phyloP scores from a whole-genome alignment of 306 rosid genomes.

The Acacia confusa region DNA sequence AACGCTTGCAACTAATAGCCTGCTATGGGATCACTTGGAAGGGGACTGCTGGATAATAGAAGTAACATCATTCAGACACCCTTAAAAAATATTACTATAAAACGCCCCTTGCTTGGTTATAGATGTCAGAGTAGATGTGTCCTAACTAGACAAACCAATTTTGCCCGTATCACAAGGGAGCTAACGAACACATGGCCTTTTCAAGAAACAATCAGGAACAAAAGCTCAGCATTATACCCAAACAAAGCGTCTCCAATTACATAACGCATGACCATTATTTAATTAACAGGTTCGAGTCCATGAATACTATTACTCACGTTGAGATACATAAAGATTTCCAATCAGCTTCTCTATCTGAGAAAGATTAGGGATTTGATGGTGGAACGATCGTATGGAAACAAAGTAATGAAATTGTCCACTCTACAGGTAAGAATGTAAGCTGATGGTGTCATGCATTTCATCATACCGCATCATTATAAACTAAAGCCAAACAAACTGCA shows the following conservation, averaged over 20 bases:
- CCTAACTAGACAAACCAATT: neutral
- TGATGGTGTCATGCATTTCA: constrained; percentile 5
- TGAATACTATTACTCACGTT: neutral
- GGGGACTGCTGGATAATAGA: neutral
- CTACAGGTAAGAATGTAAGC: neutral
- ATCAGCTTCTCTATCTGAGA: neutral
- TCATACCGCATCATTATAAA: neutral
- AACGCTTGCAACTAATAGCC: neutral
- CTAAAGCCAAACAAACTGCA: neutral
- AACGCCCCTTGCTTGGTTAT: neutral
- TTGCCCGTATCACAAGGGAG: neutral
- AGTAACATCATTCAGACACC: neutral
- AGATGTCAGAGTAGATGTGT: neutral
- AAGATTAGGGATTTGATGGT: neutral
- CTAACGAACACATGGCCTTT: constrained; percentile 1
- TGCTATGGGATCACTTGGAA: neutral
- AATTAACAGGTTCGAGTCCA: neutral
- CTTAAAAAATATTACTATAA: neutral
- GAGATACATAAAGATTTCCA: neutral
- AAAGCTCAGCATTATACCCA: neutral
- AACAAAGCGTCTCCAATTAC: neutral
- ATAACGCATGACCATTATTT: neutral
- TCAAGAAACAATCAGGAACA: neutral
- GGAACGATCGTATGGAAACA: neutral
- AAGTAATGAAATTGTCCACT: neutral